Evolutionary conservation across 495 filamentous ascomycete species (phyloP), one percentile per base, ranked within the genome.

Genomic region (Beverwykella pulmonaria): DNA sequence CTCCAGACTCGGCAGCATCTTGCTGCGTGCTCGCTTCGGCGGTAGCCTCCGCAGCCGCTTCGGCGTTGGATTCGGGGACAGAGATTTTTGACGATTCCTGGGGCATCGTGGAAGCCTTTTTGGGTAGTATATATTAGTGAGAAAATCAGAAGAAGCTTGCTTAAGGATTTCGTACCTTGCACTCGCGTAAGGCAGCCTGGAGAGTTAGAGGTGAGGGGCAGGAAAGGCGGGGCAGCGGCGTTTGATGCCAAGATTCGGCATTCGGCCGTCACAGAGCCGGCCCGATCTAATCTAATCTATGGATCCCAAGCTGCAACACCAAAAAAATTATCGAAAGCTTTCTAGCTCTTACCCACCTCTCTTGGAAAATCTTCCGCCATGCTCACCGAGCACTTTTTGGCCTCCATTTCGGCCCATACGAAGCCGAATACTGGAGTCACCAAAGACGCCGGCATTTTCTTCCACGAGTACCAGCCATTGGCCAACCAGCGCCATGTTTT

Each of bases 321-420:
- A 32, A 61, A 61, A 61, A 61, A 61, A 52, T 61, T 52, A 53
- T 53, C 30, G 46, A 39, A 4, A 26, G 23, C 10, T 17, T 8
- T 20, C 12, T 12, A 61, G 46, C 46, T 34, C 27, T 17, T 1
- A 47, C 7, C 50, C 7, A 22, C 27, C 29, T 9, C 57, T 4
- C 19, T 17, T 26, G 23, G 17, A 15, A 26, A 22, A 9, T 44
- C 25, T 26, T 15, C 61, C 36, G 59, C 53, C 34, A 95, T 93
- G 92, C 83, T 94, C 65, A 88, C 89, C 50, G 91, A 95, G 81
- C 84, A 81, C 60, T 93, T 96, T 71, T 79, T 95, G 66, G 89
- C 89, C 67, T 87, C 91, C 63, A 88, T 90, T 55, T 36, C 87
- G 32, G 82, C 84, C 7, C 83, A 83, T 7, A 84, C 90, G 77